Evolutionary conservation across 768 basidiomycete genomes (phyloP), one percentile per base, ranked within the genome.

Genomic region (Auricularia sp.): DNA sequence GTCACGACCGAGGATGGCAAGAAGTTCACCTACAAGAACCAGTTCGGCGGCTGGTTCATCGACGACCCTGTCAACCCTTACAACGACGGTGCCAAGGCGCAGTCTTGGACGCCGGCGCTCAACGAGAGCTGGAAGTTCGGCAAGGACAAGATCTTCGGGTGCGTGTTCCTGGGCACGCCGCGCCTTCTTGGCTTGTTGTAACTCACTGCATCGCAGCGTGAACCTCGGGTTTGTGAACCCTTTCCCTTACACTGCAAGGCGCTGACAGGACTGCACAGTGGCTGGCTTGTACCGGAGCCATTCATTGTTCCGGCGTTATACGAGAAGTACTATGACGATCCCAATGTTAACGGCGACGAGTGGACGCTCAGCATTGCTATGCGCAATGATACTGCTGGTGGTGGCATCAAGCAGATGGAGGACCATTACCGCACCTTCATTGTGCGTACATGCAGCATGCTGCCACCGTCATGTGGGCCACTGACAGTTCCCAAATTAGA

Each of bases 351-450:
- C 5, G 77, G 91, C 7, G 91, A 93, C 66, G 91, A 93, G 74
- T 95, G 90, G 89, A 90, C 88, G 1, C 80, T 96, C 62, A 86
- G 84, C 64, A 68, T 82, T 67, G 80, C 82, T 35, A 87, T 91
- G 84, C 78, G 84, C 36, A 80, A 82, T 10, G 87, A 91, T 69
- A 84, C 87, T 23, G 81, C 88, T 54, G 77, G 78, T 58, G 87
- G 88, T 23, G 87, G 90, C 61, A 71, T 87, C 23, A 70, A 67
- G 23, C 86, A 88, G 67, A 77, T 99, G 65, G 91, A 91, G 72
- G 79, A 86, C 47, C 97, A 99, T 72, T 99, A 98, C 75, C 80
- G 87, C 69, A 96, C 95, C 1, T 98, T 98, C 74, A 93, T 98
- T 70, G 91, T 93, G 70, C 65, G 84, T 73, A 6, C 47, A 12